These are phyloP conservation scores for Euclidium syriacum DNA, from an alignment of 345 rosid genomes.

Conservation along the genomic window DNA sequence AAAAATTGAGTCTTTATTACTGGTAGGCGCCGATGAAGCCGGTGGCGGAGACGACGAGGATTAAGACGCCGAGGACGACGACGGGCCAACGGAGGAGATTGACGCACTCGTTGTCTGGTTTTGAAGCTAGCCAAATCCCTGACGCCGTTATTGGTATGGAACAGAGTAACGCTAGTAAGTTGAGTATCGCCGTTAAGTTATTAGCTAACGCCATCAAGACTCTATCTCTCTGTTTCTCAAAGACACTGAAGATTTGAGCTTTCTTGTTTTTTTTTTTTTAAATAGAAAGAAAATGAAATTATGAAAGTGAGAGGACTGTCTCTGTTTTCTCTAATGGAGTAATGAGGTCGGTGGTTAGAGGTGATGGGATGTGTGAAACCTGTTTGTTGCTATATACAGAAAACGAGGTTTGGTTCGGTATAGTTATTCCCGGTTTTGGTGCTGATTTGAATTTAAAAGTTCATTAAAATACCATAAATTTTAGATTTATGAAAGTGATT, in stretches of 20 bases:
- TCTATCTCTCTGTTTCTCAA: neutral
- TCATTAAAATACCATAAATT: too few species aligned
- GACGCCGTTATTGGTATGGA: constrained; percentile 84
- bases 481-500: too few species aligned
- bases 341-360: constrained; percentile 28
- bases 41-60: constrained; percentile 75
- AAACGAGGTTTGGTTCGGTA: neutral
- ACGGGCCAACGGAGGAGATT: constrained; percentile 81
- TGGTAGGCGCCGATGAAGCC: constrained; percentile 90
- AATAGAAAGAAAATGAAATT: neutral
- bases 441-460: too few species aligned
- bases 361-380: constrained; percentile 24
- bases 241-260: neutral
- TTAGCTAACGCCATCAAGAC: constrained; percentile 70
- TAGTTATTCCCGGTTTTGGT: neutral
- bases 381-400: neutral
- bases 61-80: constrained; percentile 66
- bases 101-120: constrained; percentile 77
- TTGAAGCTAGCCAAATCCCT: constrained; percentile 87
- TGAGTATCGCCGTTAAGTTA: constrained; percentile 79
- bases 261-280: neutral
- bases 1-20: too few species aligned
- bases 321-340: constrained; percentile 12
- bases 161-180: constrained; percentile 75
- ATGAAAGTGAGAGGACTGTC: constrained; percentile 16